Percentiles rank a stretch among this genome's conserved stretches.
Evolutionary conservation across 1,284 basidiomycete genomes (phyloP).

Genomic region (Hortiboletus rubellus): DNA sequence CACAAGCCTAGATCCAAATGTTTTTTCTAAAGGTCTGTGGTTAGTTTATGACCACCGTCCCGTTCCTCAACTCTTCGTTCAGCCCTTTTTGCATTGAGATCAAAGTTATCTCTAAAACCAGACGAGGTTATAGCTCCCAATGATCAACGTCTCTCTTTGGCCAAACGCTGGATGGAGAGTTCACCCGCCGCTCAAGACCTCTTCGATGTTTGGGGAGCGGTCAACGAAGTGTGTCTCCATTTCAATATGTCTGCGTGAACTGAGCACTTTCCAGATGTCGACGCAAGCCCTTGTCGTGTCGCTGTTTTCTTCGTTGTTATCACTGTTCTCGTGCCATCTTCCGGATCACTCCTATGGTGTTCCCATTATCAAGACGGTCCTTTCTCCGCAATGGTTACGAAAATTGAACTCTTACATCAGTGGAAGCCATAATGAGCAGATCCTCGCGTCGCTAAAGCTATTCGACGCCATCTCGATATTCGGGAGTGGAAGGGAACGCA

Average conservation of each 20-base stretch:
- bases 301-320: constrained; percentile 55
- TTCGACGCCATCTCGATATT: constrained; percentile 60
- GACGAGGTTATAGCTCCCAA: constrained; percentile 38
- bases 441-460: constrained; percentile 63
- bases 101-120: constrained; percentile 27
- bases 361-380: constrained; percentile 57
- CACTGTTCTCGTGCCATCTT: constrained; percentile 63
- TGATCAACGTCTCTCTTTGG: constrained; percentile 60
- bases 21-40: constrained; percentile 29
- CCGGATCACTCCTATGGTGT: constrained; percentile 59
- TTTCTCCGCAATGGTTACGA: constrained; percentile 54
- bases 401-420: constrained; percentile 60
- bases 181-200: constrained; percentile 58
- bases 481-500: constrained; percentile 62
- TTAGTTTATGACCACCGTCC: neutral
- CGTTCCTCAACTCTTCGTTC: neutral
- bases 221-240: constrained; percentile 45
- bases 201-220: constrained; percentile 60
- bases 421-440: constrained; percentile 59
- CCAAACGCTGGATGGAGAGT: constrained; percentile 58
- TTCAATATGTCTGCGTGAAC: constrained; percentile 2
- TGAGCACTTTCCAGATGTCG: constrained; percentile 35
- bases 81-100: constrained; percentile 48
- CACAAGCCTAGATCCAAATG: constrained; percentile 17
- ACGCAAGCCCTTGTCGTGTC: constrained; percentile 49